Percentiles rank a stretch among this genome's conserved stretches.
Conservation (phyloP, 2,329 filamentous ascomycete species). For the Trichoderma sp. region DNA sequence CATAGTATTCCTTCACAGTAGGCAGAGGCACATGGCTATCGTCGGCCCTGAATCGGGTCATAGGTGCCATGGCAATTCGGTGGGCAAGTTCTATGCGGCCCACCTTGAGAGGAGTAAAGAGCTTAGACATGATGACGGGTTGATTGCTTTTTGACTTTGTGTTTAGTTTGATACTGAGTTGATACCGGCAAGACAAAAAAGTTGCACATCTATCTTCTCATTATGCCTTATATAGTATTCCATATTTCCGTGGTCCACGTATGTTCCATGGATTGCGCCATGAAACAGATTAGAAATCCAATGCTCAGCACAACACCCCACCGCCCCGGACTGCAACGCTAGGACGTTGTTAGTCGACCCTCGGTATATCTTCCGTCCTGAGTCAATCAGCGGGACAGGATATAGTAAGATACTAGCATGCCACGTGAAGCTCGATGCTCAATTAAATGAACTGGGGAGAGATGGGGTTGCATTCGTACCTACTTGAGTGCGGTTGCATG, state of each 20-base stretch:
- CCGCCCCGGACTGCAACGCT: not conserved
- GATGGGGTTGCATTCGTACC: not conserved
- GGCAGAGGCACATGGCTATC: conserved; percentile 36
- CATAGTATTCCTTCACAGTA: conserved; percentile 43
- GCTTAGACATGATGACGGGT: not conserved
- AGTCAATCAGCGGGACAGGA: not conserved
- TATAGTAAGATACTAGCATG: not conserved
- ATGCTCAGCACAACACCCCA: not conserved
- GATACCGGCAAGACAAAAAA: not conserved
- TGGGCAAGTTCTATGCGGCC: conserved; percentile 25
- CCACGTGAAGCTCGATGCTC: not conserved
- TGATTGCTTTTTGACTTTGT: not conserved
- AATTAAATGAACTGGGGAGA: not conserved
- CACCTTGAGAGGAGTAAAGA: conserved; percentile 23
- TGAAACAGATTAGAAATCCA: conserved; percentile 4
- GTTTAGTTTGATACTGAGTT: not conserved
- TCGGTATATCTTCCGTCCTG: not conserved
- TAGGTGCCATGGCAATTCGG: conserved; percentile 28
- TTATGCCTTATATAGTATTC: not conserved
- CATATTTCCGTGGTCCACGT: not conserved
- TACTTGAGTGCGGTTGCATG: not conserved
- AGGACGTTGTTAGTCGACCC: not conserved
- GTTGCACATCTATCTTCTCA: not conserved
- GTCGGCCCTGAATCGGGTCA: conserved; percentile 51
- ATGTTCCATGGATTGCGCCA: not conserved